These are phyloP conservation scores for Pythium volutum DNA, from an alignment of 352 stramenopile genomes.

Conservation along the genomic window DNA sequence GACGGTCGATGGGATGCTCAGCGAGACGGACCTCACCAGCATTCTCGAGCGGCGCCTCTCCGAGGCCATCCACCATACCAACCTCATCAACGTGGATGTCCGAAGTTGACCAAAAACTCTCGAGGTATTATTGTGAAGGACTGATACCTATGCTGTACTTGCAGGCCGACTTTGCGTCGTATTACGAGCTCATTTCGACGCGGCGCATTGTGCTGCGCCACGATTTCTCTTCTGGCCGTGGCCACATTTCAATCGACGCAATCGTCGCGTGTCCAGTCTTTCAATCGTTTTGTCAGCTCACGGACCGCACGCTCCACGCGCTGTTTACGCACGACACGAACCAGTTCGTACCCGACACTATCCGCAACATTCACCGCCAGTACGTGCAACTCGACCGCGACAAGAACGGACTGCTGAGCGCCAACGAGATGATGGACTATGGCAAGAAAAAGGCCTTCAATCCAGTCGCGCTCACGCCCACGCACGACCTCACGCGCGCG, in stretches of 20 bases:
- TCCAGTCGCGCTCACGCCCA: conserved; percentile 34
- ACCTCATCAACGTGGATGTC: conserved; percentile 29
- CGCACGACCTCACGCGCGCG: conserved; percentile 51
- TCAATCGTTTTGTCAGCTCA: conserved; percentile 44
- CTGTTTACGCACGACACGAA: conserved; percentile 33
- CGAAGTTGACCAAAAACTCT: too few species aligned
- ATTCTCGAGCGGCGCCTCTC: conserved; percentile 33
- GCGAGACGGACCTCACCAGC: conserved; percentile 27
- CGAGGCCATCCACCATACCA: conserved; percentile 7
- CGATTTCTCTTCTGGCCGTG: conserved; percentile 26
- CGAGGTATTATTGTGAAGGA: too few species aligned
- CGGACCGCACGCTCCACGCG: conserved; percentile 28
- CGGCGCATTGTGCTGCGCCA: conserved; percentile 55
- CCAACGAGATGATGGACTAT: conserved; percentile 43
- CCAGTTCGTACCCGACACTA: conserved; percentile 27
- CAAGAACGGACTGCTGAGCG: conserved; percentile 56
- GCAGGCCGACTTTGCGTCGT: conserved; percentile 42
- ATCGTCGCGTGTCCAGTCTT: conserved; percentile 34
- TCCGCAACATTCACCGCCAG: conserved; percentile 51
- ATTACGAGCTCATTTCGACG: conserved; percentile 61
- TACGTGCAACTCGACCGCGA: conserved; percentile 64
- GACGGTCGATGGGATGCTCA: conserved; percentile 24
- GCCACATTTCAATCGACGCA: conserved; percentile 33
- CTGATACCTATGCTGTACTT: background rate
- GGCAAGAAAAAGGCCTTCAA: conserved; percentile 75